Evolutionary conservation across 2,329 filamentous ascomycete species (phyloP), one percentile per base, ranked within the genome.

Genomic region (Madurella mycetomatis): DNA sequence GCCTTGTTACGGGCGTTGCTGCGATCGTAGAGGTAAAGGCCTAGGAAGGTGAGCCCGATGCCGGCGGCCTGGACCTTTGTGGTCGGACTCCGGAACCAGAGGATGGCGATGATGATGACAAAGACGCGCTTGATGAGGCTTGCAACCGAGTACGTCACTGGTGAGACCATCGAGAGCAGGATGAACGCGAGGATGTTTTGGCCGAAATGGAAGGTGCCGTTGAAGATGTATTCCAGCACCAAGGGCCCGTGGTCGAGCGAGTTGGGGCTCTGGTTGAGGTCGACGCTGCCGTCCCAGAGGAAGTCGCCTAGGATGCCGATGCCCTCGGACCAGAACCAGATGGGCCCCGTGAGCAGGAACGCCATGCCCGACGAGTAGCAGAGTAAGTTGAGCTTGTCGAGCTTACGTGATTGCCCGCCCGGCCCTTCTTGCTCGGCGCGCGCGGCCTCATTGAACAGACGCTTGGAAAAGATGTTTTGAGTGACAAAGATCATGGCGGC

Each of bases 391-490:
- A 99, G 82, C 73, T 99, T 99, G 74, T 99, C 94, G 16, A 96
- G 81, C 72, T 96, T 97, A 58, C 85, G 84, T 42, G 84, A 81
- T 52, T 81, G 80, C 12, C 78, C 72, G 0, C 80, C 78, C 34
- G 77, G 70, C 1, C 82, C 82, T 51, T 96, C 90, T 8, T 85
- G 83, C 71, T 96, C 92, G 2, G 90, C 88, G 55, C 85, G 85
- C 7, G 90, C 87, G 7, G 90, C 90, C 67, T 96, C 92, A 70
- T 96, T 99, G 77, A 99, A 99, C 9, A 99, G 84, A 61, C 90
- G 90, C 73, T 99, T 99, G 17, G 92, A 97, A 62, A 96, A 95
- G 54, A 99, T 99, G 68, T 99, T 99, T 68, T 99, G 94, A 0
- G 91, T 94, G 37, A 99, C 94, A 67, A 99, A 99, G 60, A 97